phyloP scores from a whole-genome alignment of 2,329 filamentous ascomycete genomes.

The Periconia digitata region DNA sequence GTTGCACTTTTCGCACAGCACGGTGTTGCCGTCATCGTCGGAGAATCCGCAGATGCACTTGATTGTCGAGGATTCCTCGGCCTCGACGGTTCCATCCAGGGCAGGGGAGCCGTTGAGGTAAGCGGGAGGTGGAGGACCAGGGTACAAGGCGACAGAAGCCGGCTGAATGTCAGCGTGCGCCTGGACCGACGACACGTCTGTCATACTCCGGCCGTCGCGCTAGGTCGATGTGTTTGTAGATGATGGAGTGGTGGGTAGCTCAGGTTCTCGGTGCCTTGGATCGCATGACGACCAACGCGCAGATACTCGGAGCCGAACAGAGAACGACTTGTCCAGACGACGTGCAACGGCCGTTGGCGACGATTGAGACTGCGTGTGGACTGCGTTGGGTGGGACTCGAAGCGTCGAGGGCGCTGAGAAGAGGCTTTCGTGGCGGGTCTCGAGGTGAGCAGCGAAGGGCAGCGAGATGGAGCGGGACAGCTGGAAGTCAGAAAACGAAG shows the following conservation, averaged over 20 bases:
- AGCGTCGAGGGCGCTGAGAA: conserved; percentile 18
- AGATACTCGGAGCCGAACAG: conserved; percentile 30
- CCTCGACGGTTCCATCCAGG: conserved; percentile 51
- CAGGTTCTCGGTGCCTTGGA: conserved; percentile 41
- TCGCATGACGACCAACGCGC: conserved; percentile 46
- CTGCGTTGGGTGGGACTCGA: conserved; percentile 11
- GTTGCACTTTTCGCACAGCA: conserved; percentile 93
- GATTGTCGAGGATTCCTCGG: conserved; percentile 88
- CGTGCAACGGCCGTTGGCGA: conserved; percentile 22
- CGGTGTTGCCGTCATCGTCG: conserved; percentile 96
- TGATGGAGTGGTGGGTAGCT: conserved; percentile 33
- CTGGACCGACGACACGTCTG: conserved; percentile 45
- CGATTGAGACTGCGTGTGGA: conserved; percentile 12
- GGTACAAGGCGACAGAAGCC: conserved; percentile 36
- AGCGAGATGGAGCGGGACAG: conserved; percentile 24
- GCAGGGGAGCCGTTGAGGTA: conserved; percentile 39
- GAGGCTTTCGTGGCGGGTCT: conserved; percentile 32
- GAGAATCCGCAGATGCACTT: conserved; percentile 94
- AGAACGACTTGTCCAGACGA: conserved; percentile 26
- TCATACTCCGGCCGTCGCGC: conserved; percentile 44
- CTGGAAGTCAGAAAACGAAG: conserved; percentile 18
- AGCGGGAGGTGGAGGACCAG: conserved; percentile 31
- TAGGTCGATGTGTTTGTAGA: conserved; percentile 16
- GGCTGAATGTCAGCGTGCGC: conserved; percentile 48
- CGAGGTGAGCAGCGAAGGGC: conserved; percentile 18